Conservation (phyloP, 371 early-diverging fungal species). For the Mortierella sp. region DNA sequence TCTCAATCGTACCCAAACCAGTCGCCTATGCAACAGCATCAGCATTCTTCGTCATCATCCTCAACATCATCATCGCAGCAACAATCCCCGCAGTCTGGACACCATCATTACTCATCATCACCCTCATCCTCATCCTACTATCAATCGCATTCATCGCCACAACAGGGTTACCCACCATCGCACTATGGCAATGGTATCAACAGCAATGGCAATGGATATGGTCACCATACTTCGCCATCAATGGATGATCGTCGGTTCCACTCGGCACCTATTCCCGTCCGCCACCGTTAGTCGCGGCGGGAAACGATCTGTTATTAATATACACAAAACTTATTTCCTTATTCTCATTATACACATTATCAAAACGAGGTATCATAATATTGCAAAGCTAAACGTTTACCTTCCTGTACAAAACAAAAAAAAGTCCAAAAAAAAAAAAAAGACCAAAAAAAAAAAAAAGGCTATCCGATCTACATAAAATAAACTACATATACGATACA, state of each 20-base stretch:
- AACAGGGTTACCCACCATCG: slow-evolving; percentile 6
- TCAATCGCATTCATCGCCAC: slow-evolving; percentile 5
- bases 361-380: too few species aligned
- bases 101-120: slow-evolving; percentile 29
- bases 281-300: slow-evolving; percentile 12
- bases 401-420: not conserved
- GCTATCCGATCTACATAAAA: not conserved
- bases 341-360: not conserved
- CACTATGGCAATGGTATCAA: slow-evolving; percentile 17
- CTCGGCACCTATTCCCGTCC: slow-evolving; percentile 50
- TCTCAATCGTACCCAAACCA: slow-evolving; percentile 43
- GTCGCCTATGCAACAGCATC: slow-evolving; percentile 24
- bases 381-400: too few species aligned
- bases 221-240: slow-evolving; percentile 12
- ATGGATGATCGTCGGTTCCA: slow-evolving; percentile 45
- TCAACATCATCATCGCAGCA: slow-evolving; percentile 10
- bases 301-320: not conserved
- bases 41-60: slow-evolving; percentile 15
- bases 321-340: not conserved
- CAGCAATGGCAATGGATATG: slow-evolving; percentile 6
- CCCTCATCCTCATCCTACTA: slow-evolving; percentile 39
- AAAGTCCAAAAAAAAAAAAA: not conserved
- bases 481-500: not conserved
- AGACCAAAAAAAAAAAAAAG: not conserved
- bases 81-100: slow-evolving; percentile 12